These are phyloP conservation scores for Phytopythium kandeliae DNA, from an alignment of 352 stramenopile genomes.

Conservation along the genomic window DNA sequence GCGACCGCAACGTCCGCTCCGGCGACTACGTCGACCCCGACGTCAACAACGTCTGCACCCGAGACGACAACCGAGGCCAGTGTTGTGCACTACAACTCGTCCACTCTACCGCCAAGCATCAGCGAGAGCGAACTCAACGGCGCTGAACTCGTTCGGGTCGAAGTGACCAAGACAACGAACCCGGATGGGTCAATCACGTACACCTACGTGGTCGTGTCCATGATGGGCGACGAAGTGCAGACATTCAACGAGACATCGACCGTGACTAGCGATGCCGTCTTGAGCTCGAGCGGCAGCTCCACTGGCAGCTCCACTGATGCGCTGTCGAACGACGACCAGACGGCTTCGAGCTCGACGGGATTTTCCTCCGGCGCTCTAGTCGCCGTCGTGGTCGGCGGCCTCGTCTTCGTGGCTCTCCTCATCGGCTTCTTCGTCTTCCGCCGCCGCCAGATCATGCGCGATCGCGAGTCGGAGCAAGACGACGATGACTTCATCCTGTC, in stretches of 20 bases:
- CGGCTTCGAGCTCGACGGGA: slow-evolving; percentile 7
- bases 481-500: slow-evolving; percentile 12
- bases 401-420: slow-evolving; percentile 19
- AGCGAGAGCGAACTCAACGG: slow-evolving; percentile 26
- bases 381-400: slow-evolving; percentile 13
- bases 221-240: background rate
- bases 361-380: slow-evolving; percentile 11
- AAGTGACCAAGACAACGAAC: slow-evolving; percentile 26
- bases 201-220: slow-evolving; percentile 38
- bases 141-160: slow-evolving; percentile 26
- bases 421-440: slow-evolving; percentile 22
- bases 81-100: slow-evolving; percentile 29
- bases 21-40: slow-evolving; percentile 2
- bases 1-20: background rate
- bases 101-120: slow-evolving; percentile 26
- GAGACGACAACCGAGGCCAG: slow-evolving; percentile 5
- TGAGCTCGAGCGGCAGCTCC: background rate
- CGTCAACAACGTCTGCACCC: slow-evolving; percentile 3
- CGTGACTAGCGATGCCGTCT: background rate
- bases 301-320: no score
- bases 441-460: slow-evolving; percentile 10
- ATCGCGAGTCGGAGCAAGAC: slow-evolving; percentile 7
- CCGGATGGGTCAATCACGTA: slow-evolving; percentile 20
- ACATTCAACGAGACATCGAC: slow-evolving; percentile 1
- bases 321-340: slow-evolving; percentile 4